Base-by-base conservation (phyloP, 2,329 filamentous ascomycete species). In the Monosporascus sp. region DNA sequence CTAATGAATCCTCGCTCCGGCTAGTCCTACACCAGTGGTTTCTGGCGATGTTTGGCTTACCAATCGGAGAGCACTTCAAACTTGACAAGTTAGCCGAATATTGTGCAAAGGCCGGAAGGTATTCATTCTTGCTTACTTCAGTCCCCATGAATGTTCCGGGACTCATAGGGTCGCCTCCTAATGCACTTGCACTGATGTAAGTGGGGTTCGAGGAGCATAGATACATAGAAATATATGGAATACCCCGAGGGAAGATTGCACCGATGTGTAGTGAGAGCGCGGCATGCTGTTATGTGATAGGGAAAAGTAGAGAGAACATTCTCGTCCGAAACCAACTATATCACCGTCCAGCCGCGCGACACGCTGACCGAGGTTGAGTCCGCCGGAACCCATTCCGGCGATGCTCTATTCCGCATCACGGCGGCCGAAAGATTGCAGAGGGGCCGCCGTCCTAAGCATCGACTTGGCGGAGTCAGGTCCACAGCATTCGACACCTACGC, bases 361-460 rank as follows among this genome's bases (percentile, higher is more conserved):
- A 72, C 26, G 44, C 17, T 38, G 38, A 26, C 37, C 11, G 51
- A 57, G 50, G 38, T 49, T 3, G 61, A 63, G 20, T 68, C 72
- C 72, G 1, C 65, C 72, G 24, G 68, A 82, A 20, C 72, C 74
- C 31, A 79, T 80, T 59, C 74, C 72, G 0, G 70, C 79, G 37
- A 74, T 74, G 3, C 72, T 82, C 49, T 73, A 68, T 61, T 66
- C 65, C 31, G 64, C 67, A 15, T 56, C 66, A 15, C 70, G 68
- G 9, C 70, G 71, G 0, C 67, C 70, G 3, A 70, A 69, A 38
- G 52, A 61, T 40, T 73, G 71, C 49, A 69, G 70, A 41, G 71
- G 71, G 11, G 53, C 50, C 28, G 57, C 61, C 9, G 55, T 71
- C 11, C 52, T 66, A 22, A 52, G 52, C 3, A 55, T 74, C 40